Evolutionary conservation across 495 filamentous ascomycete species (phyloP).

Genomic region (Xylaria grammica): DNA sequence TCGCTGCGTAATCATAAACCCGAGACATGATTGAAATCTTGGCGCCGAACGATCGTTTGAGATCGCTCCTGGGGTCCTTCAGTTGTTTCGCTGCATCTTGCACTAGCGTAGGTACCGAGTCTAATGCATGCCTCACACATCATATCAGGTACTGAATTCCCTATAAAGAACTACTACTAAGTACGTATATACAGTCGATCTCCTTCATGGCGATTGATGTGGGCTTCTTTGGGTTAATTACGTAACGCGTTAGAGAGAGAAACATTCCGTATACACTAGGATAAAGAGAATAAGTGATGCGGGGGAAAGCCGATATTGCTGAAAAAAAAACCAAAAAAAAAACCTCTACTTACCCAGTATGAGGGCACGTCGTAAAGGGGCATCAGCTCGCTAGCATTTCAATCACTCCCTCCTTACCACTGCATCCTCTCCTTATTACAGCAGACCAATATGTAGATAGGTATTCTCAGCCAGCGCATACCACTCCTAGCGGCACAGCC

Average conservation of each 20-base stretch:
- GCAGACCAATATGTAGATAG: too few relatives aligned
- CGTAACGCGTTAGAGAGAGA: not conserved
- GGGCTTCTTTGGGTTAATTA: not conserved
- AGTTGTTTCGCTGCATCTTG: constrained; percentile 4
- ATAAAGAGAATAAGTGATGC: not conserved
- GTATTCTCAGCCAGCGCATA: too few relatives aligned
- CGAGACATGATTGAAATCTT: not conserved
- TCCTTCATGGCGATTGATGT: not conserved
- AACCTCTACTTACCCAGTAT: too few relatives aligned
- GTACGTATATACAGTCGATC: too few relatives aligned
- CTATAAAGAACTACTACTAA: too few relatives aligned
- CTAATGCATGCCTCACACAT: not conserved
- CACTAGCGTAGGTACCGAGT: not conserved
- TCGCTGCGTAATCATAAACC: not conserved
- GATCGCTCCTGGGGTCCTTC: constrained; percentile 15
- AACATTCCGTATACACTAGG: not conserved
- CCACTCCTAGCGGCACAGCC: not conserved
- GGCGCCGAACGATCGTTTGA: constrained; percentile 19
- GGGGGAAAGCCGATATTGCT: not conserved
- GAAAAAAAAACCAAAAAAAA: too few relatives aligned
- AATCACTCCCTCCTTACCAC: too few relatives aligned
- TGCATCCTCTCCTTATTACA: too few relatives aligned
- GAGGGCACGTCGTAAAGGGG: not conserved
- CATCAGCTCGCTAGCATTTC: not conserved
- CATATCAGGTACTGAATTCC: not conserved